These are phyloP conservation scores for Nakaseomyces delphensis DNA, from an alignment of 1,139 yeast genomes.

Conservation along the genomic window DNA sequence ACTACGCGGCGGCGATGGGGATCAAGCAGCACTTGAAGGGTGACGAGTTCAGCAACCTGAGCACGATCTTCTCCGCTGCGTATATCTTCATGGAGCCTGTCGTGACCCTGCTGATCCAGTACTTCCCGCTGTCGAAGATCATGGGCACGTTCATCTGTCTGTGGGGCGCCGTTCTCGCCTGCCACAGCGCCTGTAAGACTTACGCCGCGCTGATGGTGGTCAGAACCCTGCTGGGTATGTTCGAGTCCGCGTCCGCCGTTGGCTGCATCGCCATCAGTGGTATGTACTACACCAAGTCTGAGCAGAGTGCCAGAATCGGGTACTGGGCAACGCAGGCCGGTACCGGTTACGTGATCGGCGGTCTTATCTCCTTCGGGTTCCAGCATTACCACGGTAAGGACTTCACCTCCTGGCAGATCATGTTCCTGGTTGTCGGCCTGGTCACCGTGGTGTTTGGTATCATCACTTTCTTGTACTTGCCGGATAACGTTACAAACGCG, in stretches of 20 bases:
- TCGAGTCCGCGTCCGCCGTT: constrained; percentile 52
- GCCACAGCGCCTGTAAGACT: constrained; percentile 41
- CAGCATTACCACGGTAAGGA: constrained; percentile 31
- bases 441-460: constrained; percentile 45
- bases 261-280: constrained; percentile 50
- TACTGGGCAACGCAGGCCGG: constrained; percentile 41
- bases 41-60: constrained; percentile 43
- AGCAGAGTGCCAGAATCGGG: constrained; percentile 46
- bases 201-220: constrained; percentile 45
- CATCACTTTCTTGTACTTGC: constrained; percentile 38
- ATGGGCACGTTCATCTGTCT: constrained; percentile 38
- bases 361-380: constrained; percentile 46
- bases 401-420: constrained; percentile 41
- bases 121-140: constrained; percentile 46
- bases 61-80: constrained; percentile 49
- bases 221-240: constrained; percentile 45
- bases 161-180: constrained; percentile 47
- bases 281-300: constrained; percentile 46
- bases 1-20: constrained; percentile 46
- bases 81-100: constrained; percentile 51
- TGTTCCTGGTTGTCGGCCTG: constrained; percentile 43
- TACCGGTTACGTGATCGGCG: constrained; percentile 46
- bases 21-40: constrained; percentile 37
- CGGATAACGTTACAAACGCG: constrained; percentile 48
- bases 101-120: constrained; percentile 43